Evolutionary conservation across 108 stramenopile species (phyloP).

Genomic region (Pseudonitzschia pungens): DNA sequence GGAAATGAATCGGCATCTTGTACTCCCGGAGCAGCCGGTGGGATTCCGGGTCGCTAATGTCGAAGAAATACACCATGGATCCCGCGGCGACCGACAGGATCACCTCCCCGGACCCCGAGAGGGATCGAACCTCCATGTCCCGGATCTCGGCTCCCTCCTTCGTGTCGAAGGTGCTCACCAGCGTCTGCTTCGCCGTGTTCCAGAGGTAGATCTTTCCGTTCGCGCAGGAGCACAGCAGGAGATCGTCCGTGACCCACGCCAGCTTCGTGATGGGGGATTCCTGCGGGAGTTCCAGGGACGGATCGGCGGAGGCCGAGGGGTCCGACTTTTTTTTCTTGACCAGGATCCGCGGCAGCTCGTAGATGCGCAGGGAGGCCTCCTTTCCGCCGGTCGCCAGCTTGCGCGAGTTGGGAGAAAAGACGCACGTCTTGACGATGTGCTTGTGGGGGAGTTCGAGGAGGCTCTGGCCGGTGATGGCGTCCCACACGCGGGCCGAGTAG

Average conservation of each 20-base stretch:
- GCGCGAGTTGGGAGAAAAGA: slow-evolving; percentile 82
- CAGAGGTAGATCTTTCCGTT: slow-evolving; percentile 77
- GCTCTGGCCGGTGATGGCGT: slow-evolving; percentile 81
- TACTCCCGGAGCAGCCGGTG: slow-evolving; percentile 32
- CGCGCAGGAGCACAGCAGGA: slow-evolving; percentile 55
- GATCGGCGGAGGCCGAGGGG: neutral
- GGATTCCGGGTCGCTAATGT: slow-evolving; percentile 12
- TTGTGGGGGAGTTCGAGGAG: slow-evolving; percentile 83
- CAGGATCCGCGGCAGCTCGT: slow-evolving; percentile 50
- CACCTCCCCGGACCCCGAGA: slow-evolving; percentile 32
- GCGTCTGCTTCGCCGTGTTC: slow-evolving; percentile 38
- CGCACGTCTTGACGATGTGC: slow-evolving; percentile 96
- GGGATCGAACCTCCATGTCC: slow-evolving; percentile 82
- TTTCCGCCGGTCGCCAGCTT: slow-evolving; percentile 92
- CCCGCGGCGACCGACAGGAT: slow-evolving; percentile 90
- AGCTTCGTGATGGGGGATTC: slow-evolving; percentile 67
- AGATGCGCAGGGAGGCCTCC: slow-evolving; percentile 90
- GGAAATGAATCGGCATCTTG: slow-evolving; percentile 94
- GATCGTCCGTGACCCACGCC: slow-evolving; percentile 53
- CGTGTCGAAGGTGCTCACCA: slow-evolving; percentile 43
- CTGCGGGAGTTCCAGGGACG: slow-evolving; percentile 19
- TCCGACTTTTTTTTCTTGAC: slow-evolving; percentile 8
- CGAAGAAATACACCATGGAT: slow-evolving; percentile 83
- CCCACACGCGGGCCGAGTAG: slow-evolving; percentile 84
- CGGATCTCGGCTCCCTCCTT: slow-evolving; percentile 66